Evolutionary conservation across 768 basidiomycete species (phyloP), one percentile per base, ranked within the genome.

Genomic region (Rhizopogon roseolus): DNA sequence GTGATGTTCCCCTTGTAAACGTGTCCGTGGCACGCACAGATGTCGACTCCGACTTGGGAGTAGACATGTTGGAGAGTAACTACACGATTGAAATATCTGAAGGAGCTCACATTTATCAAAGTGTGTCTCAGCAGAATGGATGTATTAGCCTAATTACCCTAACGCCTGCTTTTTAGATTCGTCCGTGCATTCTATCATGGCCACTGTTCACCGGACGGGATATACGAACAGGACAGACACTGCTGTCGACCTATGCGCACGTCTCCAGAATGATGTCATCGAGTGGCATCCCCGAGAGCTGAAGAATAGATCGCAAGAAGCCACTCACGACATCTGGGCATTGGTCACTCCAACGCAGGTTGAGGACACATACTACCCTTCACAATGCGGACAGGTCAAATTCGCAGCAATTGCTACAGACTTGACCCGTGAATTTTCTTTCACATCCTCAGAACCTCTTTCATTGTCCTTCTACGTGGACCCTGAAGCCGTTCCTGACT

Each of bases 141-240:
- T 13, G 4, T 32, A 4, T n/a, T 16, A n/a, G 22, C 17, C 34
- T 52, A 14, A 5, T 43, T 11, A 32, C 36, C 17, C 25, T 6
- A 22, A 22, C 22, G 22, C 22, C 22, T 22, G 22, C 22, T 22
- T 49, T 45, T 16, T 8, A 55, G 54, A 50, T 32, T 51, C 49
- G 10, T 25, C n/a, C 5, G 7, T 17, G 17, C 38, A 55, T 22
- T 3, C 22, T 7, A 8, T 50, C 13, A 43, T 51, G 0, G 45
- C 44, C 13, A 13, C 50, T 46, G 6, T 66, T 19, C 55, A 55
- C 11, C 43, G 60, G 39, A 64, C 53, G n/a, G 58, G 58, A 13
- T 27, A 51, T 53, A 16, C 64, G 54, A 28, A 51, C 17, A 2
- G 57, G 56, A 28, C 44, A 48, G 8, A 49, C 14, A 4, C 54